Evolutionary conservation across 352 stramenopile species (phyloP).

Genomic region (Hyaloperonospora brassicae): DNA sequence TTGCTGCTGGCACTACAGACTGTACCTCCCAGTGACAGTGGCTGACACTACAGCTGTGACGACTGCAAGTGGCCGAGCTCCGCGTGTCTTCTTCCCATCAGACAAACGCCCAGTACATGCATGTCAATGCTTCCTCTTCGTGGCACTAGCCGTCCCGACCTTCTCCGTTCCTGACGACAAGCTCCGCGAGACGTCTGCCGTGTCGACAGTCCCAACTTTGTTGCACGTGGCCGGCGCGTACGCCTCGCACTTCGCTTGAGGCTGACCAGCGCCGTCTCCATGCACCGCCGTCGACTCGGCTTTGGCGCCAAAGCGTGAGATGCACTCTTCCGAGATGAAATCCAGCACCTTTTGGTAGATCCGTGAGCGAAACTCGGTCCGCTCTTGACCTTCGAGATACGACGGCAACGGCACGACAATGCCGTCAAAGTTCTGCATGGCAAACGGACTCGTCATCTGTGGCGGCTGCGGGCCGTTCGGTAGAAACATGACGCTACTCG

Average conservation of each 20-base stretch:
- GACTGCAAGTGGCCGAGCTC: neutral
- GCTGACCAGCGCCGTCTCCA: constrained; percentile 3
- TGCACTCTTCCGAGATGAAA: constrained; percentile 79
- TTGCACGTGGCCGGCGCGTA: constrained; percentile 3
- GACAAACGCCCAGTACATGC: neutral
- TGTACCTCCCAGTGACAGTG: neutral
- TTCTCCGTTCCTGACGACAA: constrained; percentile 3
- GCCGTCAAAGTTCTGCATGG: constrained; percentile 71
- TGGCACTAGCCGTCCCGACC: constrained; percentile 4
- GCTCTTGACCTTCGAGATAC: constrained; percentile 62
- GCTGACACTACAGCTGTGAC: neutral
- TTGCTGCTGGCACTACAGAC: neutral
- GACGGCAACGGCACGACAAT: constrained; percentile 73
- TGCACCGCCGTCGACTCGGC: neutral
- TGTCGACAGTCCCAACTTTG: neutral
- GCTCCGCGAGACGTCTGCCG: constrained; percentile 3
- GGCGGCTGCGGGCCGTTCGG: constrained; percentile 44
- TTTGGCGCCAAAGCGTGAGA: constrained; percentile 39
- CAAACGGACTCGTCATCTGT: constrained; percentile 42
- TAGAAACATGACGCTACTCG: constrained; percentile 32
- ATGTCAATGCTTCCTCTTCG: constrained; percentile 21
- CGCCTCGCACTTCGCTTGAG: constrained; percentile 3
- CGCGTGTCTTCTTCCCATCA: neutral
- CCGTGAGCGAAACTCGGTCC: constrained; percentile 63
- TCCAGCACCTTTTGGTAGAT: constrained; percentile 80